Conservation (phyloP, 345 rosid genomes). For the Citrus medica region DNA sequence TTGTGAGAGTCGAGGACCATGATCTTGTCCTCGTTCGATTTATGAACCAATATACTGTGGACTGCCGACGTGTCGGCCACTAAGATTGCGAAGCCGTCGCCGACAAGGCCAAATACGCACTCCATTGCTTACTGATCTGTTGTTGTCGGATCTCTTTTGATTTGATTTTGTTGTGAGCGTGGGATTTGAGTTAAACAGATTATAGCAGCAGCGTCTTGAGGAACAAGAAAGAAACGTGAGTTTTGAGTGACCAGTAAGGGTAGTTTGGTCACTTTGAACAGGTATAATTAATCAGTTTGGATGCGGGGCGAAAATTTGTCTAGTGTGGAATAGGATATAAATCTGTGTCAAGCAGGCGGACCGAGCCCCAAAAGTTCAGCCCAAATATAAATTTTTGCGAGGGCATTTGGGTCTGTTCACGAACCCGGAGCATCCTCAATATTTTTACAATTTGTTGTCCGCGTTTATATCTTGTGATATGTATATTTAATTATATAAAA, state of each 20-base stretch:
- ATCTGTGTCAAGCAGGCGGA: too few relatives aligned
- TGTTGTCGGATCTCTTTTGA: constrained; percentile 23
- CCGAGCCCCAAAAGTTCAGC: too few relatives aligned
- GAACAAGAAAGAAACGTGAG: constrained; percentile 25
- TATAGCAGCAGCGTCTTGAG: constrained; percentile 23
- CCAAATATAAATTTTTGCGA: too few relatives aligned
- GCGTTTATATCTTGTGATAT: too few relatives aligned
- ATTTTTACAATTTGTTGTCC: too few relatives aligned
- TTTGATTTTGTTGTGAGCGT: background rate
- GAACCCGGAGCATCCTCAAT: too few relatives aligned
- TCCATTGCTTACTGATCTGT: constrained; percentile 47
- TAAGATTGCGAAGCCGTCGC: constrained; percentile 76
- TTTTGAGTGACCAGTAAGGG: background rate
- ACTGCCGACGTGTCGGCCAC: constrained; percentile 93
- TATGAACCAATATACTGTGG: constrained; percentile 87
- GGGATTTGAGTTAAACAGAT: background rate
- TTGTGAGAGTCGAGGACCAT: constrained; percentile 94
- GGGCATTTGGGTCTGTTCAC: too few relatives aligned
- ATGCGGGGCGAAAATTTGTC: background rate
- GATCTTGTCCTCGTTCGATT: constrained; percentile 94
- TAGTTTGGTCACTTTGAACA: background rate
- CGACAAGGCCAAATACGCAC: constrained; percentile 92
- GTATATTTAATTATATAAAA: too few relatives aligned
- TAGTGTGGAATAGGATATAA: background rate
- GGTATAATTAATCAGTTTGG: background rate